Conservation (phyloP, 2,329 filamentous ascomycete genomes). For the Tolypocladium tropicale region DNA sequence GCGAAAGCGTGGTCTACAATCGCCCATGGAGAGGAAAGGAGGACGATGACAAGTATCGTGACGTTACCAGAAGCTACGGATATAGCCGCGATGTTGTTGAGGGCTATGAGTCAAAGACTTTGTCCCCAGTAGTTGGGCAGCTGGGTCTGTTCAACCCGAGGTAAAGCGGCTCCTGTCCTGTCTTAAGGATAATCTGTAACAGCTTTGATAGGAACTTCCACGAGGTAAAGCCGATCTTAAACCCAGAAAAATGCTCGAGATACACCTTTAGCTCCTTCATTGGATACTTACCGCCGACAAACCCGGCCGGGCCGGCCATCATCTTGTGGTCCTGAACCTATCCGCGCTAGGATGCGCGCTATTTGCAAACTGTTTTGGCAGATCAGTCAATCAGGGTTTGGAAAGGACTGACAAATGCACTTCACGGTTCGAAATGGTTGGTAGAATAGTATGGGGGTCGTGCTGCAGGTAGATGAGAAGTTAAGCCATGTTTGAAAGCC, state of each 20-base stretch:
- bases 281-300: not conserved
- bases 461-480: not conserved
- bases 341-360: not conserved
- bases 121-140: not conserved
- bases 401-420: too few species aligned
- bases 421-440: too few species aligned
- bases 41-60: not conserved
- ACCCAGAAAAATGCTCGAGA: not conserved
- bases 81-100: not conserved
- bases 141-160: not conserved
- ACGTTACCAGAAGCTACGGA: not conserved
- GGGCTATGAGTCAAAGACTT: not conserved
- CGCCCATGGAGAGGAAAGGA: not conserved
- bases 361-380: not conserved
- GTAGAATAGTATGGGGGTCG: not conserved
- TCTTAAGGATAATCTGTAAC: too few species aligned
- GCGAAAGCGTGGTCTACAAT: not conserved
- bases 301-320: not conserved
- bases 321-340: not conserved
- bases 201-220: not conserved
- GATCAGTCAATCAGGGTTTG: too few species aligned
- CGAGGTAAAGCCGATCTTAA: not conserved
- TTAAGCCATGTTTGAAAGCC: not conserved
- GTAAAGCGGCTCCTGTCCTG: not conserved
- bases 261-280: constrained; percentile 1